Evolutionary conservation across 345 rosid species (phyloP), one percentile per base, ranked within the genome.

Genomic region (Nasturtium officinale): DNA sequence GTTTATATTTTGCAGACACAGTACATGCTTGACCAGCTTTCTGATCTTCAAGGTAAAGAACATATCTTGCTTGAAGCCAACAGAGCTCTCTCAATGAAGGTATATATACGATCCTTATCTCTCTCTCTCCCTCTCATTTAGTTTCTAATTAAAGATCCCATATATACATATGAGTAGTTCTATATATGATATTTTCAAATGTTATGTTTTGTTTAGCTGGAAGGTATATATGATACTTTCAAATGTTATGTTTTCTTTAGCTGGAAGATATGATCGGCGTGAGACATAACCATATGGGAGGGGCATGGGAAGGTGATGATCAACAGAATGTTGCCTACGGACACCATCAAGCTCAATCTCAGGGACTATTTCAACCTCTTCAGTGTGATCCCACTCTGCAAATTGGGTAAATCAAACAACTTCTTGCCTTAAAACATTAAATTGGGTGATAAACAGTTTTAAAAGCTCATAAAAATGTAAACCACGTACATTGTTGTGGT

Each of bases 331-430:
- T 90, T 77, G 57, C 82, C 9, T 95, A 84, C 74, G 85, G 74
- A 17, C 89, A 85, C 50, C 96, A 80, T 35, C 95, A 84, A 15
- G 75, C 84, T 60, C 96, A 89, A 3, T 61, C 91, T 74, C 89
- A 87, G 71, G 96, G 84, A 59, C 64, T 96, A 18, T 90, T 82
- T 80, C 98, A 88, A 69, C 87, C 86, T 67, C 65, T 95, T 52
- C 92, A 89, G 28, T 95, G 99, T 90, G 84, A 95, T 75, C 98
- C 97, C 77, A 90, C 98, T 60, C 81, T 95, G 83, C 98, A 95
- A 73, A 95, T 92, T 16, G 98, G 99, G 99, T 95, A 84, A 68
- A 16, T 45, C 9, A 47, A 23, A 21, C 18, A 12, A 40, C 21
- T 37, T 52, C 13, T 67, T 69, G 35, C 33, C 53, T 37, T 58